phyloP scores from a whole-genome alignment of 139 green algal genomes.

The Picochlorum costavermella region DNA sequence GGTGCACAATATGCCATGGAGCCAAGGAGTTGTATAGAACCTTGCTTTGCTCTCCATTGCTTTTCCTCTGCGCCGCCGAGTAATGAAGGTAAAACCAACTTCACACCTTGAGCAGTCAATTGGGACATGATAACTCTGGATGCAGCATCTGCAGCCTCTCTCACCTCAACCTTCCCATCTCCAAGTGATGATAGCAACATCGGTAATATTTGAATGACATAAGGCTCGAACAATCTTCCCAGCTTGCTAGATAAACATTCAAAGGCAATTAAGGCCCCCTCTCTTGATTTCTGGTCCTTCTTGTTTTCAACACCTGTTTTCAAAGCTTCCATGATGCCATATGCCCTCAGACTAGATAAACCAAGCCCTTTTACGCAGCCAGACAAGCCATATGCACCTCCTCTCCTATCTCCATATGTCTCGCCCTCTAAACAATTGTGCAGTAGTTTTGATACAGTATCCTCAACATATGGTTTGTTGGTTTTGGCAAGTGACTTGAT shows the following conservation, averaged over 20 bases:
- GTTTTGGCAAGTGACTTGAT: constrained; percentile 40
- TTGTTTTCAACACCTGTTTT: constrained; percentile 70
- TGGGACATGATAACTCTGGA: constrained; percentile 88
- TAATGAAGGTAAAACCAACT: constrained; percentile 89
- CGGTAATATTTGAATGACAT: constrained; percentile 91
- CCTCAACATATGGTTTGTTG: constrained; percentile 38
- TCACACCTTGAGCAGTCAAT: constrained; percentile 81
- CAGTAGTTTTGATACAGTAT: constrained; percentile 46
- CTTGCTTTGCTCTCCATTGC: constrained; percentile 92
- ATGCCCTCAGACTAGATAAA: constrained; percentile 68
- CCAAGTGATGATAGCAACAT: constrained; percentile 86
- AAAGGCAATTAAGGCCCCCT: constrained; percentile 86
- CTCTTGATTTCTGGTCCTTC: constrained; percentile 38
- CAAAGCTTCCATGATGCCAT: constrained; percentile 83
- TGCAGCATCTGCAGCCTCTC: constrained; percentile 66
- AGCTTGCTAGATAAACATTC: constrained; percentile 88
- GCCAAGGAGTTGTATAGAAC: constrained; percentile 84
- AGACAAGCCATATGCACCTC: constrained; percentile 85
- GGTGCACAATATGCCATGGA: constrained; percentile 94
- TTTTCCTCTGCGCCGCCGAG: constrained; percentile 81
- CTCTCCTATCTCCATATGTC: constrained; percentile 69
- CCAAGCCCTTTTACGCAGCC: constrained; percentile 90
- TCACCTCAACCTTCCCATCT: constrained; percentile 53
- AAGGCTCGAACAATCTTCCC: constrained; percentile 96
- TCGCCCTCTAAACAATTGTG: constrained; percentile 38